Evolutionary conservation across 148 eudicot species (phyloP).

Genomic region (Vaccinium corymbosum): DNA sequence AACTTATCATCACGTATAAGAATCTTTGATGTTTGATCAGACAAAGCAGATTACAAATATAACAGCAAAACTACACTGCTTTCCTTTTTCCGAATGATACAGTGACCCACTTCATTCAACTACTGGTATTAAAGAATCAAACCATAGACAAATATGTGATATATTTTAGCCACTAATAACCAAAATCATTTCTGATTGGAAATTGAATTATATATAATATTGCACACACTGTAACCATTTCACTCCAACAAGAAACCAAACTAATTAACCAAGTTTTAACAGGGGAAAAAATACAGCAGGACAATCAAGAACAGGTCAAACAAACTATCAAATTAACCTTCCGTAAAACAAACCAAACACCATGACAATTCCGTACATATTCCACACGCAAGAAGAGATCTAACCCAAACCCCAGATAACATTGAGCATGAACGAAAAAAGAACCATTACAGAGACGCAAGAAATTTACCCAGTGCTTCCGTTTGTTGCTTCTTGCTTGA

Average conservation of each 20-base stretch:
- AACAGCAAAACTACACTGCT: constrained; percentile 16
- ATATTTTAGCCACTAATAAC: not conserved
- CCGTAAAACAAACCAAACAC: not conserved
- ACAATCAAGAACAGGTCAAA: constrained; percentile 17
- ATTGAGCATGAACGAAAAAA: not conserved
- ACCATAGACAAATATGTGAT: not conserved
- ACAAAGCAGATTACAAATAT: constrained; percentile 16
- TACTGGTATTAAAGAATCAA: not conserved
- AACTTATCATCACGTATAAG: constrained; percentile 13
- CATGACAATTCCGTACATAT: not conserved
- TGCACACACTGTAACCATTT: not conserved
- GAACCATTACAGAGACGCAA: not conserved
- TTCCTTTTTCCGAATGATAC: constrained; percentile 9
- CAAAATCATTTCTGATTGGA: not conserved
- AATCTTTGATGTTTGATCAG: constrained; percentile 20
- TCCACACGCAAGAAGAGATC: not conserved
- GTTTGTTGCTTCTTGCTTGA: constrained; percentile 46
- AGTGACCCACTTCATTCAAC: constrained; percentile 8
- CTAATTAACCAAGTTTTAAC: not conserved
- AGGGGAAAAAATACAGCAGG: not conserved
- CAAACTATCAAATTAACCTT: constrained; percentile 1
- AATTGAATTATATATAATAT: not conserved
- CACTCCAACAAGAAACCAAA: not conserved
- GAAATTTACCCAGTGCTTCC: constrained; percentile 29
- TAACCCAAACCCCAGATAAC: not conserved